phyloP scores from a whole-genome alignment of 371 early-diverging fungal genomes.

The Mortierella sp. region DNA sequence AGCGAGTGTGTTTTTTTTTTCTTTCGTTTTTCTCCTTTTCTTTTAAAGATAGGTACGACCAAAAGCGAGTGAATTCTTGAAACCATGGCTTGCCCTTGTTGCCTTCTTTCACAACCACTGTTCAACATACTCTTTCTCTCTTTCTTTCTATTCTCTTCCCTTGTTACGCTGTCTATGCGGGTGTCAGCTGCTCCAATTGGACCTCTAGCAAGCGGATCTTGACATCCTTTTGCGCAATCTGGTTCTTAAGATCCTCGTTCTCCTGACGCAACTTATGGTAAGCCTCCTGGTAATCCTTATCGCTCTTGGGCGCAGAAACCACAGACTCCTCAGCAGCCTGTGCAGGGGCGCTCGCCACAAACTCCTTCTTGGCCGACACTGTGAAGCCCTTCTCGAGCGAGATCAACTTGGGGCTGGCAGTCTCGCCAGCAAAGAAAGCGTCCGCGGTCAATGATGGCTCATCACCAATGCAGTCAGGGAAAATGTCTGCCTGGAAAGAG shows the following conservation, averaged over 20 bases:
- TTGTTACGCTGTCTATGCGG: conserved; percentile 26
- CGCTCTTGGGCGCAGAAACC: conserved; percentile 42
- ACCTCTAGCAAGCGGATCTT: conserved; percentile 86
- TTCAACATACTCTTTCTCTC: background rate
- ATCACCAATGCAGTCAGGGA: conserved; percentile 87
- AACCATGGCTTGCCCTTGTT: too few species aligned
- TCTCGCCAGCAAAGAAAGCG: conserved; percentile 91
- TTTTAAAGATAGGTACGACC: too few species aligned
- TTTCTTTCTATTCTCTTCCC: background rate
- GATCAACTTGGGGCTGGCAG: conserved; percentile 80
- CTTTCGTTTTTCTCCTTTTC: too few species aligned
- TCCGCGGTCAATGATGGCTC: conserved; percentile 89
- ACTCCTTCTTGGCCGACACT: conserved; percentile 79
- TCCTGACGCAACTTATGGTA: conserved; percentile 81
- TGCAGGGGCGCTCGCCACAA: conserved; percentile 72
- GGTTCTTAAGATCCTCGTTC: conserved; percentile 85
- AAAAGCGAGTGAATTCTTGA: too few species aligned
- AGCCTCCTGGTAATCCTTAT: conserved; percentile 77
- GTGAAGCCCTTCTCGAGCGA: conserved; percentile 86
- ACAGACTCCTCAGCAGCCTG: conserved; percentile 56
- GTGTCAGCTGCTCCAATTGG: conserved; percentile 64
- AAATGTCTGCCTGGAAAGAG: conserved; percentile 96
- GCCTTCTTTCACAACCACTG: too few species aligned
- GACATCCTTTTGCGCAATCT: conserved; percentile 77
- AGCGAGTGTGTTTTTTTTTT: too few species aligned